These are phyloP conservation scores for Zangia roseola DNA, from an alignment of 768 basidiomycete genomes.

Conservation along the genomic window DNA sequence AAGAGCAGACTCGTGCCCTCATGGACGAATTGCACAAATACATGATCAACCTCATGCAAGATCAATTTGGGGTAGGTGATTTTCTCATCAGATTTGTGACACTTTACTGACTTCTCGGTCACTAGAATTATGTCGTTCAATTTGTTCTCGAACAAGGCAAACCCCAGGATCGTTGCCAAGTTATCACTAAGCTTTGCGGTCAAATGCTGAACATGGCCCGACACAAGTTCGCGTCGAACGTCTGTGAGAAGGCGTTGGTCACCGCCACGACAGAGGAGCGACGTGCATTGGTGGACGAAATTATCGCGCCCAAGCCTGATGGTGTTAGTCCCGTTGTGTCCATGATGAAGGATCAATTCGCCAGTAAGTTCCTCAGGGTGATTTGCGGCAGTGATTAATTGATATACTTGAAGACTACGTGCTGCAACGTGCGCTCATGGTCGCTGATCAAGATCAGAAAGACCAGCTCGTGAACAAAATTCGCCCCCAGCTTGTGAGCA, in stretches of 20 bases:
- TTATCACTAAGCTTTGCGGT: constrained; percentile 70
- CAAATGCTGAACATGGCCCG: constrained; percentile 77
- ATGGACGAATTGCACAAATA: constrained; percentile 81
- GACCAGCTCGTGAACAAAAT: constrained; percentile 61
- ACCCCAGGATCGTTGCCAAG: constrained; percentile 60
- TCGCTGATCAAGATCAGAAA: constrained; percentile 72
- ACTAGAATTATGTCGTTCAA: constrained; percentile 92
- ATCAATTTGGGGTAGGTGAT: constrained; percentile 81
- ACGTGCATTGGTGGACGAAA: constrained; percentile 73
- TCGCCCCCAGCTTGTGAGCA: constrained; percentile 62
- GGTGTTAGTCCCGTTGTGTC: constrained; percentile 65
- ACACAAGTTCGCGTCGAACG: constrained; percentile 95
- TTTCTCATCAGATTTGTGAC: background rate
- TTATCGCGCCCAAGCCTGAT: constrained; percentile 64
- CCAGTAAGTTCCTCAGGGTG: constrained; percentile 54
- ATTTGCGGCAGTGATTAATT: constrained; percentile 3
- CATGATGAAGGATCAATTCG: constrained; percentile 87
- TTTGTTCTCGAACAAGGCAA: constrained; percentile 84
- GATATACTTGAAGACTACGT: constrained; percentile 64
- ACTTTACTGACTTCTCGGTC: constrained; percentile 5
- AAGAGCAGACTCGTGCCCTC: constrained; percentile 62
- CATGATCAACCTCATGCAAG: constrained; percentile 73
- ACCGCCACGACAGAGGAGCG: constrained; percentile 65
- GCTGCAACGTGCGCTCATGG: constrained; percentile 70
- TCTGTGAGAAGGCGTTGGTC: constrained; percentile 86